Percentiles rank a stretch among this genome's conserved stretches.
These are phyloP conservation scores for Argentina anserina DNA, from an alignment of 306 rosid species.

Conservation along the genomic window DNA sequence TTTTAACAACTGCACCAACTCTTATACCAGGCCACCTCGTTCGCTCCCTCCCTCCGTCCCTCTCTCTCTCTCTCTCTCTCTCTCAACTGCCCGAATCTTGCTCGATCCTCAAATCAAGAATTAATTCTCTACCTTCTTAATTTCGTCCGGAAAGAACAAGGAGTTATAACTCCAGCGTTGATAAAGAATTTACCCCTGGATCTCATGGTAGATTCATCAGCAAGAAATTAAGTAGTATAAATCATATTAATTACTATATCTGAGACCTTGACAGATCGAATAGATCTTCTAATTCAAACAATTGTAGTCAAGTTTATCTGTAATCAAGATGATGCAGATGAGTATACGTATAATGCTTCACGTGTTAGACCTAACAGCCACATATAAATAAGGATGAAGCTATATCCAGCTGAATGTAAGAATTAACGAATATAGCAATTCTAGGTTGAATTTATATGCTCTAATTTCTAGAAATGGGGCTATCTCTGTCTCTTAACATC, in stretches of 20 bases:
- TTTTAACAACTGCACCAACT: conserved; percentile 30
- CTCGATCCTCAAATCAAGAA: conserved; percentile 17
- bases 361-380: background rate
- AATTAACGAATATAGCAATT: background rate
- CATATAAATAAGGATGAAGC: background rate
- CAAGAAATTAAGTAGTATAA: too few relatives aligned
- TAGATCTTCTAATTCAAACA: too few relatives aligned
- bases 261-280: too few relatives aligned
- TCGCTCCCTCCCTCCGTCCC: background rate
- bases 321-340: too few relatives aligned
- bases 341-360: background rate
- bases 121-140: background rate
- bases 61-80: background rate
- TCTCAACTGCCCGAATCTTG: conserved; percentile 37
- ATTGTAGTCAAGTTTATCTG: too few relatives aligned
- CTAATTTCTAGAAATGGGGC: background rate
- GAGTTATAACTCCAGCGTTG: too few relatives aligned
- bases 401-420: too few relatives aligned
- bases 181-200: too few relatives aligned
- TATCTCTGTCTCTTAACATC: background rate
- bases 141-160: background rate
- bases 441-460: background rate
- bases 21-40: background rate
- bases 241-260: too few relatives aligned
- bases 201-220: too few relatives aligned